Percentiles rank a stretch among this genome's conserved stretches.
Evolutionary conservation across 2,329 filamentous ascomycete species (phyloP).

Genomic region (Xylaria sp.): DNA sequence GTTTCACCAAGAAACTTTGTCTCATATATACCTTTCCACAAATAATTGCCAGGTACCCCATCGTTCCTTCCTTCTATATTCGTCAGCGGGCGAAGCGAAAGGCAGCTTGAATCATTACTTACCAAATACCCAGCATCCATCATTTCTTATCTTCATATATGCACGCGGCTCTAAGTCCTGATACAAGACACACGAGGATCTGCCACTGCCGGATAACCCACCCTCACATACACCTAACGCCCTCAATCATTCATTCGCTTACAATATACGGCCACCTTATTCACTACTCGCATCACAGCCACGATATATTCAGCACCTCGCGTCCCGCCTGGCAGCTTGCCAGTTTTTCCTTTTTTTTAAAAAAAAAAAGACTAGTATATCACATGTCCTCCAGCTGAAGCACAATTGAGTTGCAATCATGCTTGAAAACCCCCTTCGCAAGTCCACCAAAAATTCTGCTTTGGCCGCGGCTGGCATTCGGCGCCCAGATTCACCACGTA

Average conservation of each 20-base stretch:
- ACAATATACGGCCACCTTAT: constrained; percentile 8
- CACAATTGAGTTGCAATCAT: constrained; percentile 16
- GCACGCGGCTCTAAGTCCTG: not conserved
- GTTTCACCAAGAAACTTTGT: constrained; percentile 26
- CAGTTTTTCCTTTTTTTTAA: not conserved
- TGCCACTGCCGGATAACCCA: not conserved
- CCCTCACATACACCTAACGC: not conserved
- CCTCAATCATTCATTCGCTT: constrained; percentile 1
- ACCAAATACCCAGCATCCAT: not conserved
- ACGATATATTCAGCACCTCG: not conserved
- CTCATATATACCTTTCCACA: constrained; percentile 18
- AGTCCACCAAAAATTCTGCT: constrained; percentile 18
- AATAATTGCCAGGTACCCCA: not conserved
- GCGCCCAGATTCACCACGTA: constrained; percentile 41
- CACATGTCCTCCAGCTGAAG: not conserved
- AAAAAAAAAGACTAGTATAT: not conserved
- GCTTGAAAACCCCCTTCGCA: constrained; percentile 29
- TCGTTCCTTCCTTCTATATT: not conserved
- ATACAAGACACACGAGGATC: not conserved
- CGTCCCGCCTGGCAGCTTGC: not conserved
- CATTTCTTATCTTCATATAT: constrained; percentile 4
- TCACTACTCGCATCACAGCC: not conserved
- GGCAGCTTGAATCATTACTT: not conserved
- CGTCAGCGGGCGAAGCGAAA: not conserved
- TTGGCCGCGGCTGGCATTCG: constrained; percentile 21